Evolutionary conservation across 2,329 filamentous ascomycete genomes (phyloP), one percentile per base, ranked within the genome.

Genomic region (Trichophyton verrucosum): DNA sequence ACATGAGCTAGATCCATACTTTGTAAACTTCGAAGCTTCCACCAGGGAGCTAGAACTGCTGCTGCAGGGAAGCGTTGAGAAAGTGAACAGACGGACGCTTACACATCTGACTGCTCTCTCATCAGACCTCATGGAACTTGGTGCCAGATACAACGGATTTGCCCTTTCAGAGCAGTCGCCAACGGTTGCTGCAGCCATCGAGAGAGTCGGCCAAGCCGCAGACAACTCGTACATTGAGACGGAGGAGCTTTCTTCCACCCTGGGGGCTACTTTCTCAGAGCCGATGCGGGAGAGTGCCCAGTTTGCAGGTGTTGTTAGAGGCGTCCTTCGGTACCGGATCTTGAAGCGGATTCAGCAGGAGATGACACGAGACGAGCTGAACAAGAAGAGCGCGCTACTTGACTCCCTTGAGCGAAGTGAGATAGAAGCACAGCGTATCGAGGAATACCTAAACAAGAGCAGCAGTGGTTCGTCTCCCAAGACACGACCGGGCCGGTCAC

Each of bases 231-330:
- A 97, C 71, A 91, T 99, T 65, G 91, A 89, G 8, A 97, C 92
- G 0, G 89, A 95, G 68, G 94, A 99, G 71, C 78, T 99, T 2
- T 91, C 91, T 0, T 85, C 85, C 1, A 87, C 88, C 0, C 77
- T 99, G n/a, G 91, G 91, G 20, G 91, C 92, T 38, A 94, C 85
- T 66, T 99, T 99, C 70, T 91, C 95, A 0, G 95, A 99, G 70
- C 94, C 94, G 0, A 96, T 99, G 90, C 84, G 95, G 60, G 94
- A 99, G 75, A 95, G 91, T 68, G 91, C 94, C 11, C 94, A 99
- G 70, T 99, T 99, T 72, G 94, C 94, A 0, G 89, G 94, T 9
- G 90, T 99, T 0, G 94, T 99, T 2, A 85, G 91, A 47, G 88
- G 80, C 65, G 92, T 99, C 38, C 78, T 99, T 60, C 84, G 89